phyloP scores from a whole-genome alignment of 2,329 filamentous ascomycete species.

The Diaporthe humulicola region DNA sequence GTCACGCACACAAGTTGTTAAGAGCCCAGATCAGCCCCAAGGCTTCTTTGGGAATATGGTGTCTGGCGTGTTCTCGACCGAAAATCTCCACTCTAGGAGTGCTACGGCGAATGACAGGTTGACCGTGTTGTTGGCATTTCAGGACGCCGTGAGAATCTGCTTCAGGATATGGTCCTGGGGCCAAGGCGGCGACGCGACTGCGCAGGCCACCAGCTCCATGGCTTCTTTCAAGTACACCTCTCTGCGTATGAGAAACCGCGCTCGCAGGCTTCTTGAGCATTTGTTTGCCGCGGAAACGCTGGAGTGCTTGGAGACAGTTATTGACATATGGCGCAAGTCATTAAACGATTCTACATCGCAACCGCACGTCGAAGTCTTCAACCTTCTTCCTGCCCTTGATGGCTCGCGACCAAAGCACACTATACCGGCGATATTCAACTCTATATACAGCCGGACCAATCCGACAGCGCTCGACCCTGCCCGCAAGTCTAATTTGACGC shows the following conservation, averaged over 20 bases:
- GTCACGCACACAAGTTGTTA: slow-evolving; percentile 74
- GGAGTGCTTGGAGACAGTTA: slow-evolving; percentile 92
- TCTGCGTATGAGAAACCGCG: slow-evolving; percentile 89
- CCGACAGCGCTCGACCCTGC: slow-evolving; percentile 81
- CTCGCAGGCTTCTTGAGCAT: slow-evolving; percentile 89
- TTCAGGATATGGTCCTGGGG: slow-evolving; percentile 98
- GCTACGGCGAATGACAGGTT: slow-evolving; percentile 93
- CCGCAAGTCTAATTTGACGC: slow-evolving; percentile 89
- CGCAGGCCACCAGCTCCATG: slow-evolving; percentile 75
- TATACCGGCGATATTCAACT: slow-evolving; percentile 94
- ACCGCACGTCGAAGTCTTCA: slow-evolving; percentile 78
- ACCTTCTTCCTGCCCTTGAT: slow-evolving; percentile 90
- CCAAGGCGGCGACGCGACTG: slow-evolving; percentile 68
- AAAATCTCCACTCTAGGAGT: slow-evolving; percentile 81
- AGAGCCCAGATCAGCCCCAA: slow-evolving; percentile 85
- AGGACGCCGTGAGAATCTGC: slow-evolving; percentile 93
- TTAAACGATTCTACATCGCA: slow-evolving; percentile 59
- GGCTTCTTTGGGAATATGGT: slow-evolving; percentile 96
- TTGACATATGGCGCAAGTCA: slow-evolving; percentile 81
- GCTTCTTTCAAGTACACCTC: slow-evolving; percentile 94
- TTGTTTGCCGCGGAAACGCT: slow-evolving; percentile 92
- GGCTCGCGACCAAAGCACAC: slow-evolving; percentile 92
- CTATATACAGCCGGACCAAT: slow-evolving; percentile 94
- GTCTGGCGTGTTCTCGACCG: slow-evolving; percentile 87
- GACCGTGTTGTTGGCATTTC: slow-evolving; percentile 95